Percentiles rank a stretch among this genome's conserved stretches.
Conservation (phyloP, 2,329 filamentous ascomycete genomes). For the Tothia fuscella region DNA sequence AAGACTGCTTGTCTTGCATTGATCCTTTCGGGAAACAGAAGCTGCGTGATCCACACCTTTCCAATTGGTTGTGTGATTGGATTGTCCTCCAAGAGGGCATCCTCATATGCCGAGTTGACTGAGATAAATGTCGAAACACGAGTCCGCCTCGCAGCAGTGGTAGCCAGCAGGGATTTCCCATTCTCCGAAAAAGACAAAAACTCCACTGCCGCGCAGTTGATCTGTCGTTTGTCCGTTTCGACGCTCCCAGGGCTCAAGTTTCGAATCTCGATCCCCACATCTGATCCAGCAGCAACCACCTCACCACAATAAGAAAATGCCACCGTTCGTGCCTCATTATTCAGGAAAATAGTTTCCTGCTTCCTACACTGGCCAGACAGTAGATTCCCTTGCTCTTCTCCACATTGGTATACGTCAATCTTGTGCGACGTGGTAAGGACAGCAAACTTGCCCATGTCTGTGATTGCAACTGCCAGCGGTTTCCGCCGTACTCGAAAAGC, state of each 20-base stretch:
- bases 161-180: slow-evolving; percentile 27
- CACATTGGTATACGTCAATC: slow-evolving; percentile 71
- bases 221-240: slow-evolving; percentile 22
- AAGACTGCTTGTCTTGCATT: slow-evolving; percentile 27
- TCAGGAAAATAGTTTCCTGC: slow-evolving; percentile 61
- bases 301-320: slow-evolving; percentile 70
- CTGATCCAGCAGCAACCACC: slow-evolving; percentile 74
- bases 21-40: slow-evolving; percentile 29
- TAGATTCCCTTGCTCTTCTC: slow-evolving; percentile 32
- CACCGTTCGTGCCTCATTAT: slow-evolving; percentile 67
- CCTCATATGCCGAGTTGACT: slow-evolving; percentile 26
- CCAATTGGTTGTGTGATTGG: slow-evolving; percentile 21
- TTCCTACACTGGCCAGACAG: slow-evolving; percentile 38
- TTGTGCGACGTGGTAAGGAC: slow-evolving; percentile 74
- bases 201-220: slow-evolving; percentile 26
- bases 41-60: slow-evolving; percentile 26
- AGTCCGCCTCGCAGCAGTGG: slow-evolving; percentile 24
- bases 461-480: slow-evolving; percentile 63
- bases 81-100: slow-evolving; percentile 28
- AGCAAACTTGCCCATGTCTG: slow-evolving; percentile 63
- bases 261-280: slow-evolving; percentile 34
- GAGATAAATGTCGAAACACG: slow-evolving; percentile 26
- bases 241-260: slow-evolving; percentile 9
- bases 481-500: slow-evolving; percentile 66
- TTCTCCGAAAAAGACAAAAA: slow-evolving; percentile 28